Percentiles rank a stretch among this genome's conserved stretches.
Conservation (phyloP, 768 basidiomycete species). For the Mycena latifolia region DNA sequence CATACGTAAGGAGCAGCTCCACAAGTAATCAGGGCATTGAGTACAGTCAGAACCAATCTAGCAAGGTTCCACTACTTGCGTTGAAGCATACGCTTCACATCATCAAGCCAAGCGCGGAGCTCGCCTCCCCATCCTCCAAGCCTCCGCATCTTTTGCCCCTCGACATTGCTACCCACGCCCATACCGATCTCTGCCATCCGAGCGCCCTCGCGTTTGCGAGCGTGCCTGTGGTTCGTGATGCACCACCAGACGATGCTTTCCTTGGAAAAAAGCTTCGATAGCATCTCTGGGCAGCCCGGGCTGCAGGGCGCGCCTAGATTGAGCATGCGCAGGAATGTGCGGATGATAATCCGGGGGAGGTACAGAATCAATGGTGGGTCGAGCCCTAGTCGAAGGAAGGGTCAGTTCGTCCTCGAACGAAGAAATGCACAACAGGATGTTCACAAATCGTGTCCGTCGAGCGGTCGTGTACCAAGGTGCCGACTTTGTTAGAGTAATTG, state of each 20-base stretch:
- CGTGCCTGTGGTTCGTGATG: slow-evolving; percentile 52
- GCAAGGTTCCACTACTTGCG: background rate
- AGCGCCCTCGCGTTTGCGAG: slow-evolving; percentile 41
- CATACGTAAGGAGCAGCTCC: too few species aligned
- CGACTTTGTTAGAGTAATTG: slow-evolving; percentile 46
- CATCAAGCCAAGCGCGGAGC: slow-evolving; percentile 53
- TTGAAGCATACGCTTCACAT: slow-evolving; percentile 46
- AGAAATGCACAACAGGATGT: slow-evolving; percentile 36
- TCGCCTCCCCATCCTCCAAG: slow-evolving; percentile 65
- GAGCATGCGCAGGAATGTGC: slow-evolving; percentile 64
- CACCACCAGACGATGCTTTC: slow-evolving; percentile 67
- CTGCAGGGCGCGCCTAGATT: slow-evolving; percentile 54
- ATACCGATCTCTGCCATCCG: slow-evolving; percentile 50
- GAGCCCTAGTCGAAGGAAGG: slow-evolving; percentile 59
- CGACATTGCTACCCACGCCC: slow-evolving; percentile 43
- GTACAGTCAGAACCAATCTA: too few species aligned
- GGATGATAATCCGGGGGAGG: slow-evolving; percentile 66
- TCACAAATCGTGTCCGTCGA: slow-evolving; percentile 68
- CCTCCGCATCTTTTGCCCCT: slow-evolving; percentile 55
- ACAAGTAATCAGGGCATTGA: too few species aligned
- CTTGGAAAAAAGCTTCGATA: slow-evolving; percentile 56
- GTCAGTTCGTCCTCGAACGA: background rate
- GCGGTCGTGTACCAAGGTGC: too few species aligned
- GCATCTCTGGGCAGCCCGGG: slow-evolving; percentile 61
- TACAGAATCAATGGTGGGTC: slow-evolving; percentile 73